Base-by-base conservation (phyloP, 495 filamentous ascomycete species). In the Darksidea phi region DNA sequence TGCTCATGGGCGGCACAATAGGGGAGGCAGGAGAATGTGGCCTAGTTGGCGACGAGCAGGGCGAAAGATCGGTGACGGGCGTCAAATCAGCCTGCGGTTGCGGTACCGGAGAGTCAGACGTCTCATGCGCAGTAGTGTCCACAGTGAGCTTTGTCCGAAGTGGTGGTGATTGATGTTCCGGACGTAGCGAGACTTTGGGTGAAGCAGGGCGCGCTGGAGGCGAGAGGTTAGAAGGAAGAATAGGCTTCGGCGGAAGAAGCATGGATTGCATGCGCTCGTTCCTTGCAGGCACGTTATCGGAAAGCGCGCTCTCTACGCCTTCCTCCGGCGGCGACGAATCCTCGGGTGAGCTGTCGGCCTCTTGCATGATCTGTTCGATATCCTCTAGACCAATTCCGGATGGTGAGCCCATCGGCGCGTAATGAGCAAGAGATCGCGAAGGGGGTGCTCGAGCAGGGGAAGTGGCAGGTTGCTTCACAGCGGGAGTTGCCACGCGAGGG, bases 321-420 rank as follows among this genome's bases (percentile, higher is more conserved):
- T 60, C 57, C 46, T 67, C 65, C 7, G 42, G 41, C 18, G 61
- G 32, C 7, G 60, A 59, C 5, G 28, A 20, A 32, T 69, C 70
- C 12, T 70, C 70, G 20, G 55, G 58, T 21, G 41, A 48, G 34
- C 52, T 71, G 50, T 70, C 64, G 47, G 51, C 69, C 62, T 68
- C 84, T 34, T 83, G 81, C 48, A 91, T 77, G 17, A 92, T 82
- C 37, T 84, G 81, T 47, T 86, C 82, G 23, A 91, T 73, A 62
- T 88, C 84, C 28, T 82, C 81, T 7, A 80, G 68, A 52, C 88
- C 86, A 2, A 85, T 85, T 57, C 82, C 82, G 61, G 93, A 88
- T 1, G 82, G 84, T 26, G 82, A 77, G 63, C 94, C 91, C 53
- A 94, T 79, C 63, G 94, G 77, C 1, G 90, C 88, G 72, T 97